A percentile compares a stretch with the other conserved stretches of the same genome.
phyloP scores from a whole-genome alignment of 768 basidiomycete genomes.

The Mycena latifolia region DNA sequence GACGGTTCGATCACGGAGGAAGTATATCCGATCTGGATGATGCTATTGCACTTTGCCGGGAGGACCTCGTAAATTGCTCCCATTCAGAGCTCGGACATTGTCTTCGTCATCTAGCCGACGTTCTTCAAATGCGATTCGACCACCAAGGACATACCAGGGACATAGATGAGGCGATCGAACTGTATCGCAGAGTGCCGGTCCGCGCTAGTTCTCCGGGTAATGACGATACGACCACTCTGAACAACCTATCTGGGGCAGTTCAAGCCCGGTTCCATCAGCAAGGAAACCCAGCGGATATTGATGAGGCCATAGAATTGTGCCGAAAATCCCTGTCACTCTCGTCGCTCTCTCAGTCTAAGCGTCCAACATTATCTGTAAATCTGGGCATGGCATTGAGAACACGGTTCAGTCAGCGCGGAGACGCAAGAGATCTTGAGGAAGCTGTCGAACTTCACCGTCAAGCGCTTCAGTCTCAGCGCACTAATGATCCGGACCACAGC shows the following conservation, averaged over 20 bases:
- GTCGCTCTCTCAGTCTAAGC: neutral
- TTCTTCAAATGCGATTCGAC: neutral
- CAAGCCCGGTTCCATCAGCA: neutral
- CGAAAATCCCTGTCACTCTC: neutral
- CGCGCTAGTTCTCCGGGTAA: too few species aligned
- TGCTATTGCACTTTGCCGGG: conserved; percentile 1
- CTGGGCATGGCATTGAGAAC: conserved; percentile 8
- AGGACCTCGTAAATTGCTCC: neutral
- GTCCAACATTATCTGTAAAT: neutral
- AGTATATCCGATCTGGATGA: conserved; percentile 6
- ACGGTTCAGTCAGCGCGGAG: conserved; percentile 10
- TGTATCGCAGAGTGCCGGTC: conserved; percentile 17
- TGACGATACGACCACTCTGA: conserved; percentile 1
- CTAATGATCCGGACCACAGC: conserved; percentile 4
- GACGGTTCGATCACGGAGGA: neutral
- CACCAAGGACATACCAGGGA: neutral
- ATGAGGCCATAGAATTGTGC: conserved; percentile 10
- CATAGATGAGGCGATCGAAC: neutral
- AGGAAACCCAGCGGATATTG: conserved; percentile 10
- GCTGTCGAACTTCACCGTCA: conserved; percentile 7
- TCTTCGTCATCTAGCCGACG: neutral
- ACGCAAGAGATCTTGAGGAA: conserved; percentile 15
- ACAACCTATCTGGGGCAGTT: conserved; percentile 10
- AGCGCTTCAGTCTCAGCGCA: conserved; percentile 3
- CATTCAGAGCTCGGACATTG: neutral